These are phyloP conservation scores for Phytophthora meadii DNA, from an alignment of 352 stramenopile species.

Conservation along the genomic window DNA sequence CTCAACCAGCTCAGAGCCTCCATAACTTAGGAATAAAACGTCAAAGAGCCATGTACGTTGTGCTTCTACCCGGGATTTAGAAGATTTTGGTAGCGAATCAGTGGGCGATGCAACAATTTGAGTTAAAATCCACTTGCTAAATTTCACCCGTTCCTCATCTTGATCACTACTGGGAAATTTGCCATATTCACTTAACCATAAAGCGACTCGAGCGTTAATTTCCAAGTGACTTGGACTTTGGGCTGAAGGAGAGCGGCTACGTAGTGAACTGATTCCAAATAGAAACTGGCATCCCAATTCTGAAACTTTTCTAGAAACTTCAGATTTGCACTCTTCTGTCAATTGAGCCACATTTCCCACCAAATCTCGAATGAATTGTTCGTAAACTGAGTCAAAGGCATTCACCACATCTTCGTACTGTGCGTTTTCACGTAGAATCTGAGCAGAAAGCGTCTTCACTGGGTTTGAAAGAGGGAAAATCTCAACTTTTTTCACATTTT, in stretches of 20 bases:
- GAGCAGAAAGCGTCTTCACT: conserved; percentile 25
- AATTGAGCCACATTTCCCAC: conserved; percentile 15
- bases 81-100: background rate
- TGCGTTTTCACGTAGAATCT: conserved; percentile 40
- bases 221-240: conserved; percentile 1
- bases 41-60: conserved; percentile 73
- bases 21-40: conserved; percentile 51
- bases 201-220: conserved; percentile 6
- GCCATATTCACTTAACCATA: conserved; percentile 21
- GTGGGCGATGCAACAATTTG: conserved; percentile 28
- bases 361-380: conserved; percentile 33
- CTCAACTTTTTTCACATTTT: background rate
- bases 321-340: conserved; percentile 1
- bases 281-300: conserved; percentile 46
- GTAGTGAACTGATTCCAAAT: conserved; percentile 45
- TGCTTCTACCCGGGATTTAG: conserved; percentile 23
- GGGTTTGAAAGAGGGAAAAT: conserved; percentile 9
- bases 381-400: conserved; percentile 42
- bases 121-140: conserved; percentile 47
- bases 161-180: background rate
- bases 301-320: conserved; percentile 15
- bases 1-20: conserved; percentile 29
- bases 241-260: background rate
- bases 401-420: conserved; percentile 45
- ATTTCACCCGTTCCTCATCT: conserved; percentile 23